Conservation (phyloP, 768 basidiomycete species). For the Leccinum incarnatum region DNA sequence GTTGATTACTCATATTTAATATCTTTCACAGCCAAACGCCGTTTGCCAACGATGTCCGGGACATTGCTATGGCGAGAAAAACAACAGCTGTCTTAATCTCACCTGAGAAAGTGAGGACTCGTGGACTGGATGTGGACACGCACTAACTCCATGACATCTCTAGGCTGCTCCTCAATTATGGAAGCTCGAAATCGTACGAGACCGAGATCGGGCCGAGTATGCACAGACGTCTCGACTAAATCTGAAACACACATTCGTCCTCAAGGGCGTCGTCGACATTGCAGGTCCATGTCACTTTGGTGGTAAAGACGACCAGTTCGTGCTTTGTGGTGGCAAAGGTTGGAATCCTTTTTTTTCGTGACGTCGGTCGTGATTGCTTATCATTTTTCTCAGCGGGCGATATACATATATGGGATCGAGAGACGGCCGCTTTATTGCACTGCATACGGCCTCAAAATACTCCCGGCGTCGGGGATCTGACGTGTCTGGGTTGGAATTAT, state of each 20-base stretch:
- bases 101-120: constrained; percentile 25
- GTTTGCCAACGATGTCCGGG: constrained; percentile 53
- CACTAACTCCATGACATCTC: constrained; percentile 12
- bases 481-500: constrained; percentile 80
- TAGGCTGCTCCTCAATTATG: constrained; percentile 78
- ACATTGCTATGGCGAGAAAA: constrained; percentile 46
- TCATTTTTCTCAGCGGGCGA: constrained; percentile 59
- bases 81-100: constrained; percentile 44
- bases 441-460: constrained; percentile 55
- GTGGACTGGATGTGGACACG: constrained; percentile 7
- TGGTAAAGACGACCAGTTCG: constrained; percentile 73
- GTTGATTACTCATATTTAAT: constrained; percentile 11
- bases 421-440: constrained; percentile 70
- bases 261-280: constrained; percentile 66
- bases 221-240: constrained; percentile 30
- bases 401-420: constrained; percentile 84
- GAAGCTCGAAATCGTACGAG: constrained; percentile 65
- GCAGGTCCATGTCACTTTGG: constrained; percentile 83
- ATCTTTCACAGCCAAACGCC: constrained; percentile 45
- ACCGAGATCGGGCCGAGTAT: constrained; percentile 39
- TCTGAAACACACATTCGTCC: constrained; percentile 70
- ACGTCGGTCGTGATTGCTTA: neutral
- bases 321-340: constrained; percentile 79
- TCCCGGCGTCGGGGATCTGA: constrained; percentile 61
- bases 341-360: neutral